Evolutionary conservation across 1,284 basidiomycete species (phyloP).

Genomic region (Rhizopogon parksii): DNA sequence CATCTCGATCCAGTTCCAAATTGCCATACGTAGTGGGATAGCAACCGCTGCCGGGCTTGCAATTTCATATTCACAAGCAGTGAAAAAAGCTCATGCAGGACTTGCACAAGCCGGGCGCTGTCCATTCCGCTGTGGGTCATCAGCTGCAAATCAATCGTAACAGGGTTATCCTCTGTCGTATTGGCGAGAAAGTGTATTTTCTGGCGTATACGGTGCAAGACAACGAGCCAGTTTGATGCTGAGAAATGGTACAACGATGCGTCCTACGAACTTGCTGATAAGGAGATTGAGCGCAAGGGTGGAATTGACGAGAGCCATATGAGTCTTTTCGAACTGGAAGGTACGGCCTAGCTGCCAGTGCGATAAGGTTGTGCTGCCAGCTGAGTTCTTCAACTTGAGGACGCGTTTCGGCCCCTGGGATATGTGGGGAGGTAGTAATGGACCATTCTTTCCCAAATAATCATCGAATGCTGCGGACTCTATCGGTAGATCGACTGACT

Average conservation of each 20-base stretch:
- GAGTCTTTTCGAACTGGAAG: conserved; percentile 60
- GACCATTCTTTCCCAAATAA: conserved; percentile 15
- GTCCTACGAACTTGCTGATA: conserved; percentile 64
- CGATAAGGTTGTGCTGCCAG: conserved; percentile 15
- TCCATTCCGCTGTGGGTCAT: conserved; percentile 70
- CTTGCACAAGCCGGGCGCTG: conserved; percentile 53
- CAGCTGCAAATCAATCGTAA: conserved; percentile 69
- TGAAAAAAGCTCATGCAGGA: conserved; percentile 75
- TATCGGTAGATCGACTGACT: conserved; percentile 44
- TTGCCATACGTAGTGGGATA: conserved; percentile 66
- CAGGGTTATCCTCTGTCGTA: conserved; percentile 47
- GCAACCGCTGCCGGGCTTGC: conserved; percentile 68
- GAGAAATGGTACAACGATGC: conserved; percentile 86
- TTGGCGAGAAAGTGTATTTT: conserved; percentile 65
- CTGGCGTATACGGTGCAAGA: conserved; percentile 66
- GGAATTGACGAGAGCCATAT: conserved; percentile 54
- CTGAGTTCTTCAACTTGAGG: conserved; percentile 26
- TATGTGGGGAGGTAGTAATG: conserved; percentile 26
- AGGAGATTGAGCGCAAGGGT: conserved; percentile 50
- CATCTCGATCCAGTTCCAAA: conserved; percentile 91
- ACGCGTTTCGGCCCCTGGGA: conserved; percentile 24
- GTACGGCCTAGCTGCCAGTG: conserved; percentile 28
- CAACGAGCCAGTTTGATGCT: conserved; percentile 83
- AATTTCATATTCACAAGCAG: conserved; percentile 80
- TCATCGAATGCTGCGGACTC: conserved; percentile 20